Base-by-base conservation (phyloP, 768 basidiomycete species). In the Trametes punicea region DNA sequence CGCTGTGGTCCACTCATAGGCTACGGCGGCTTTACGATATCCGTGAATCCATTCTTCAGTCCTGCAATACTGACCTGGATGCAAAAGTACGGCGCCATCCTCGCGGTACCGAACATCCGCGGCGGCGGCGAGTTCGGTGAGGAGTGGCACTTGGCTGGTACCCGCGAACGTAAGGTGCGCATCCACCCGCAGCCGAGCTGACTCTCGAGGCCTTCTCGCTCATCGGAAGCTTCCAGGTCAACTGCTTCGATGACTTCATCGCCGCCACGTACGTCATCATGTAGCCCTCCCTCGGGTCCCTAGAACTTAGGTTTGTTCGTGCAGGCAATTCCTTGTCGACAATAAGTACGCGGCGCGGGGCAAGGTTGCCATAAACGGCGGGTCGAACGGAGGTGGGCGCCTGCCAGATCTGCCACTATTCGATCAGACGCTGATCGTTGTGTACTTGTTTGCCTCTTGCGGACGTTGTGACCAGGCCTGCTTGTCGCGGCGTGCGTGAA, bases 401-500 rank as follows among this genome's bases (percentile, higher is more conserved):
- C 21, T 7, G 8, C 51, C 20, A 30, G 23, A 39, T 13, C 13
- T 20, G 30, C 21, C 8, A 30, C 15, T 49, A 30, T 40, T 16
- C 38, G 16, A 38, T 41, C 33, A 10, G 31, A 18, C 15, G 8
- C 42, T 39, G 62, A 53, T 62, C 44, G 10, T 23, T 36, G 41
- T 33, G 42, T 36, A 13, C 6, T 46, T 42, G 42, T 53, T 30
- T 29, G 36, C 50, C 29, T 25, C 25, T 18, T 21, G 26, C 30
- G 36, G 20, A 40, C n/a, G 42, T 18, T 46, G 41, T 23, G 38
- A 20, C 25, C 63, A 87, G 88, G 89, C 46, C 73, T 93, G 2
- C 79, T 92, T 25, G 80, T 92, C n/a, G 83, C 82, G n/a, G 90
- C 90, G n/a, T 92, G 87, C 60, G 76, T 88, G 42, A 88, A 91